Conservation (phyloP, 306 rosid genomes). For the Prunus campanulata region DNA sequence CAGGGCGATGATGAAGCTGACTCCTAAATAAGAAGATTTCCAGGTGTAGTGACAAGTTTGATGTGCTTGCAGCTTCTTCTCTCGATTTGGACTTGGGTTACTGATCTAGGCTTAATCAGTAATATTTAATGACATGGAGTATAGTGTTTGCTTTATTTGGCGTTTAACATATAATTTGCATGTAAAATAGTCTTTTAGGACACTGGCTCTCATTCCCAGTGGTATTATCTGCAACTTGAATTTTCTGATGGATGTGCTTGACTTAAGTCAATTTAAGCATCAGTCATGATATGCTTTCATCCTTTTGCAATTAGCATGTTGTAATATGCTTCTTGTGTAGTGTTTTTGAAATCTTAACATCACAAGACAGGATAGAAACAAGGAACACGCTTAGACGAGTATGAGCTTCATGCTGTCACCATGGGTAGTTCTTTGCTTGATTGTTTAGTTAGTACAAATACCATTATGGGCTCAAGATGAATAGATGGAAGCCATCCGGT, state of each 20-base stretch:
- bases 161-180: constrained; percentile 42
- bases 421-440: not conserved
- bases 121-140: constrained; percentile 34
- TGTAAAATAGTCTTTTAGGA: constrained; percentile 26
- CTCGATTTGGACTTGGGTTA: constrained; percentile 42
- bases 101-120: constrained; percentile 42
- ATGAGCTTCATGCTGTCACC: not conserved
- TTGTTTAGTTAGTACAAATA: not conserved
- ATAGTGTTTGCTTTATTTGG: constrained; percentile 36
- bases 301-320: constrained; percentile 10
- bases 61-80: constrained; percentile 48
- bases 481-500: not conserved
- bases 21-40: constrained; percentile 57
- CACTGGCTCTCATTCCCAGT: constrained; percentile 26
- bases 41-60: constrained; percentile 59
- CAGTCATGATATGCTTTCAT: constrained; percentile 18
- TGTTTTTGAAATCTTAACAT: not conserved
- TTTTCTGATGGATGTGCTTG: constrained; percentile 20
- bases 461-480: not conserved
- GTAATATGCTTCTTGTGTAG: not conserved
- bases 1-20: constrained; percentile 70
- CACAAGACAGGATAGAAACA: not conserved
- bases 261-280: constrained; percentile 8
- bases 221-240: constrained; percentile 21
- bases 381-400: not conserved